phyloP scores from a whole-genome alignment of 805 yeast genomes.

The Suhomyces xylopsoci region DNA sequence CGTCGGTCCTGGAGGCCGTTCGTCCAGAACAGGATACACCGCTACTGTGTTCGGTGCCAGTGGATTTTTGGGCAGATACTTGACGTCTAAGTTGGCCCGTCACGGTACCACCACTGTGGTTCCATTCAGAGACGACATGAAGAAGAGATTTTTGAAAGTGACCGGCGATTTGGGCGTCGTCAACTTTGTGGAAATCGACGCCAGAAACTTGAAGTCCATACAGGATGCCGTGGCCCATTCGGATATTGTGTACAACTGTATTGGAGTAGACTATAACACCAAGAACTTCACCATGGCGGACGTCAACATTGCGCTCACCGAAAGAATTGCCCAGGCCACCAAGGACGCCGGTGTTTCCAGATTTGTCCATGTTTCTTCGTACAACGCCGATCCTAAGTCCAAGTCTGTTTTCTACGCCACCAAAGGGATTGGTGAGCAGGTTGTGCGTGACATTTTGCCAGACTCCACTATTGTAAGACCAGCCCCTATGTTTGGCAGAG shows the following conservation, averaged over 20 bases:
- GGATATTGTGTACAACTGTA: slow-evolving; percentile 76
- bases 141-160: slow-evolving; percentile 74
- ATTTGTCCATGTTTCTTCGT: slow-evolving; percentile 73
- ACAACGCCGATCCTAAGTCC: slow-evolving; percentile 68
- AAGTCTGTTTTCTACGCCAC: slow-evolving; percentile 72
- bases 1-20: slow-evolving; percentile 77
- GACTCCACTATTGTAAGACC: slow-evolving; percentile 85
- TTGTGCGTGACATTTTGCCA: slow-evolving; percentile 64
- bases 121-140: slow-evolving; percentile 80
- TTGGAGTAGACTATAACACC: slow-evolving; percentile 73
- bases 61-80: slow-evolving; percentile 74
- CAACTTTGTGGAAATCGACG: slow-evolving; percentile 76
- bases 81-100: slow-evolving; percentile 69
- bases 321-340: slow-evolving; percentile 71
- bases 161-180: slow-evolving; percentile 88
- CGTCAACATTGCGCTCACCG: slow-evolving; percentile 74
- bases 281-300: slow-evolving; percentile 82
- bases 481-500: slow-evolving; percentile 72
- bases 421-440: slow-evolving; percentile 74
- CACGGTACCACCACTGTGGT: slow-evolving; percentile 76
- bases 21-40: slow-evolving; percentile 83
- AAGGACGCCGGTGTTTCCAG: slow-evolving; percentile 71
- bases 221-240: slow-evolving; percentile 76
- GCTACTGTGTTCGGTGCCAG: slow-evolving; percentile 85
- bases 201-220: slow-evolving; percentile 71